Evolutionary conservation across 169 alveolate species (phyloP), one percentile per base, ranked within the genome.

Genomic region (Cryptosporidium andersoni): DNA sequence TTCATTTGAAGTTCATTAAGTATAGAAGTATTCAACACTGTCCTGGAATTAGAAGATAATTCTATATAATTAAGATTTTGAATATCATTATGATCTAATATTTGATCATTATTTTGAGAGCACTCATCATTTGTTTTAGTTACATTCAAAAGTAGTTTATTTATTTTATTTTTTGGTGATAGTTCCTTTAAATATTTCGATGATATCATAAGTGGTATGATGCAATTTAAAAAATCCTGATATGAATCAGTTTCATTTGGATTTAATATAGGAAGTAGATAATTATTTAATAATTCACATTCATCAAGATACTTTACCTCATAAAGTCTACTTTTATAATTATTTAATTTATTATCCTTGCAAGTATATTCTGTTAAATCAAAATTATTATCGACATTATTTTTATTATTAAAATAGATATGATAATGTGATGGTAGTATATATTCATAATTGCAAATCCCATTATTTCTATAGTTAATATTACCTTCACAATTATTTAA

Each of bases 171-270:
- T 36, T 40, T 74, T 9, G 16, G 34, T 1, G 85, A 74, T 6
- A 49, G 37, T 4, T 58, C 85, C 49, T 40, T 74, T 43, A 74
- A 45, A 6, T 48, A 58, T 37, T 74, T 68, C 16, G 85, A 74
- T n/a, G 34, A 74, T 34, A 74, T 60, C 55, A 58, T 74, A 63
- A 74, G 60, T 40, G 85, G 85, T 43, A 74, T 45, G 4, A 74
- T 74, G 16, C 85, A 74, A 40, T 74, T 74, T 49, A 74, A 40
- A 58, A 74, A 74, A 34, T 56, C 51, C 58, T 74, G 85, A 48
- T 74, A 74, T 14, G 43, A 58, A 25, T 55, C 60, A n/a, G 85
- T 11, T 60, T 74, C 85, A 5, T 58, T 47, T 4, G 85, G 85
- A 58, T 74, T 74, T 39, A 56, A 14, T 25, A 74, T 74, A 1